phyloP scores from a whole-genome alignment of 345 rosid genomes.

The Dipteronia dyeriana region DNA sequence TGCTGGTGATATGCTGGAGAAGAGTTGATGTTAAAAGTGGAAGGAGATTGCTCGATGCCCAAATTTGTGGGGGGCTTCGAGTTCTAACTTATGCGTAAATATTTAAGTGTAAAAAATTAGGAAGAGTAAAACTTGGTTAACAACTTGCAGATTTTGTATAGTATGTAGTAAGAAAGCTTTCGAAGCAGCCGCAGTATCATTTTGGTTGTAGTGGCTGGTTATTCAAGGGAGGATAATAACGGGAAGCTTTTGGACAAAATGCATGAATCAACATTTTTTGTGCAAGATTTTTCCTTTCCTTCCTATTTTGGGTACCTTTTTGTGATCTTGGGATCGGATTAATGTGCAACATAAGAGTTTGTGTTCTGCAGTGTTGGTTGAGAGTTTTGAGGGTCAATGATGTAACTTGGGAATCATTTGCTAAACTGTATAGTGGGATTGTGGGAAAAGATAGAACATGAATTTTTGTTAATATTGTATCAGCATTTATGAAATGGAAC shows the following conservation, averaged over 20 bases:
- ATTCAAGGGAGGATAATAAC: slow-evolving; percentile 20
- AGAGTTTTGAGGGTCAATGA: slow-evolving; percentile 23
- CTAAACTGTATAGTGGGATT: slow-evolving; percentile 33
- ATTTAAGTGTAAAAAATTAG: slow-evolving; percentile 41
- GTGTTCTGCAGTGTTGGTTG: slow-evolving; percentile 11
- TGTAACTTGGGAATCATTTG: slow-evolving; percentile 23
- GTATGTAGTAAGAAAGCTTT: slow-evolving; percentile 15
- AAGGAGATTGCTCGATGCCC: slow-evolving; percentile 23
- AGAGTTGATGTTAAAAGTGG: slow-evolving; percentile 18
- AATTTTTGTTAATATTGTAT: slow-evolving; percentile 1
- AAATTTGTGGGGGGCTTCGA: slow-evolving; percentile 22
- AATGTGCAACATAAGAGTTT: slow-evolving; percentile 13
- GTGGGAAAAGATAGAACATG: neutral
- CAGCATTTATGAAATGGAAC: slow-evolving; percentile 14
- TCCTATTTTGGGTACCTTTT: slow-evolving; percentile 13
- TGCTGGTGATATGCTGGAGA: slow-evolving; percentile 26
- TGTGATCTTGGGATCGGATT: slow-evolving; percentile 7
- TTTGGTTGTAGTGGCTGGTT: slow-evolving; percentile 16
- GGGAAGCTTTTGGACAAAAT: slow-evolving; percentile 4
- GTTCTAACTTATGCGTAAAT: slow-evolving; percentile 39
- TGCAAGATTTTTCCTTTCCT: slow-evolving; percentile 20
- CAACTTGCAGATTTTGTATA: slow-evolving; percentile 44
- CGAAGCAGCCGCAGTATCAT: slow-evolving; percentile 24
- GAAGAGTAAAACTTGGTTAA: slow-evolving; percentile 29
- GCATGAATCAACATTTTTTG: slow-evolving; percentile 9